Percentiles rank a stretch among this genome's conserved stretches.
These are phyloP conservation scores for Auricularia sp. DNA, from an alignment of 768 basidiomycete species.

Conservation along the genomic window DNA sequence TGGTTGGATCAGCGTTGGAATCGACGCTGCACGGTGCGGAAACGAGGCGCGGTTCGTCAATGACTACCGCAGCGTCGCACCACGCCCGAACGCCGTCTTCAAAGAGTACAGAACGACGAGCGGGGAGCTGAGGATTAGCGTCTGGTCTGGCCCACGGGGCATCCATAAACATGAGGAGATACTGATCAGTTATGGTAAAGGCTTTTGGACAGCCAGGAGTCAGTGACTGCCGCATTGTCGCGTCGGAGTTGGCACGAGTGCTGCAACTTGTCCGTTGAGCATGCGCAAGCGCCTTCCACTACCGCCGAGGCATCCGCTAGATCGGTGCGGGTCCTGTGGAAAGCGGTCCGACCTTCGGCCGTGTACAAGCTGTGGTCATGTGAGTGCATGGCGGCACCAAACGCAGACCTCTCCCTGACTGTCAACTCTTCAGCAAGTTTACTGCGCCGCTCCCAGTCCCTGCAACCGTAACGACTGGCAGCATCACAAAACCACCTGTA, in stretches of 20 bases:
- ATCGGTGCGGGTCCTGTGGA: background rate
- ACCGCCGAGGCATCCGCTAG: background rate
- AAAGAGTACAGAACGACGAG: conserved; percentile 39
- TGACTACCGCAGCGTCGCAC: conserved; percentile 73
- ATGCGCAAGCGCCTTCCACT: background rate
- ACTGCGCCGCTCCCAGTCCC: background rate
- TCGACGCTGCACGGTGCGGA: conserved; percentile 63
- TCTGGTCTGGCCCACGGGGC: conserved; percentile 51
- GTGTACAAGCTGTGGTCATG: background rate
- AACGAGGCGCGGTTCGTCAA: conserved; percentile 88
- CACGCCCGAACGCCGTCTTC: conserved; percentile 63
- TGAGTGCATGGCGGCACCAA: background rate
- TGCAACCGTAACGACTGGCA: background rate
- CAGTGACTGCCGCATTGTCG: background rate
- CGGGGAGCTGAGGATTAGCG: conserved; percentile 67
- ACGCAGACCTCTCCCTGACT: background rate
- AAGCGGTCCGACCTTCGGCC: background rate
- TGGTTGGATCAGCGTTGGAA: conserved; percentile 54
- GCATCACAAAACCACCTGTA: background rate
- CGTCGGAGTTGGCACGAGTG: background rate
- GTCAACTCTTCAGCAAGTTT: background rate
- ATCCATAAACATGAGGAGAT: conserved; percentile 79
- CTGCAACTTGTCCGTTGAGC: too few relatives aligned
- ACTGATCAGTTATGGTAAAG: conserved; percentile 80
- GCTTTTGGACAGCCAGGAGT: conserved; percentile 60